Evolutionary conservation across 1,284 basidiomycete species (phyloP).

Genomic region (Ceratobasidium sp.): DNA sequence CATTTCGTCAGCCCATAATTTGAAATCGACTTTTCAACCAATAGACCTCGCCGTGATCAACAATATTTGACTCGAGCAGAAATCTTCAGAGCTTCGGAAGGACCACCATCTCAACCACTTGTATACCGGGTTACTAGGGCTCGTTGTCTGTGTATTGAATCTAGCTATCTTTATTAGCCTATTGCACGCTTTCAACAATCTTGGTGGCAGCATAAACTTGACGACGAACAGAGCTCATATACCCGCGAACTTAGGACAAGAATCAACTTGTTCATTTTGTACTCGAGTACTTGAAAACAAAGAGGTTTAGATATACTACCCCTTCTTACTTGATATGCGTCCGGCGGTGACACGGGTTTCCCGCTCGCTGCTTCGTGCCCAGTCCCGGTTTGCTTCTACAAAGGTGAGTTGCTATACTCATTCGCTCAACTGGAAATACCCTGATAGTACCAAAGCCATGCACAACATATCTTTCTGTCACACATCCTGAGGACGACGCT

Average conservation of each 20-base stretch:
- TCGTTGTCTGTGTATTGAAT: too few relatives aligned
- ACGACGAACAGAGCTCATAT: too few relatives aligned
- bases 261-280: background rate
- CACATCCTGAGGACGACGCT: constrained; percentile 64
- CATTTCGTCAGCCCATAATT: constrained; percentile 7
- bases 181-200: too few relatives aligned
- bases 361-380: constrained; percentile 22
- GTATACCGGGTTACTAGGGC: background rate
- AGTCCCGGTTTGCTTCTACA: constrained; percentile 46
- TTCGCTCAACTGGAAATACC: background rate
- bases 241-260: background rate
- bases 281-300: background rate
- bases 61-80: constrained; percentile 8
- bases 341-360: constrained; percentile 7
- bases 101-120: constrained; percentile 16
- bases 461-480: constrained; percentile 61
- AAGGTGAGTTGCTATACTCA: constrained; percentile 37
- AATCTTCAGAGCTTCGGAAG: background rate
- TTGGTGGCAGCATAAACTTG: too few relatives aligned
- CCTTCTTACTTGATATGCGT: constrained; percentile 15
- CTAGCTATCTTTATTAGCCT: too few relatives aligned
- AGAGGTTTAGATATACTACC: background rate
- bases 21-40: constrained; percentile 37
- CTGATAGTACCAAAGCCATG: constrained; percentile 44
- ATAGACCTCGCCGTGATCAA: constrained; percentile 12